phyloP scores from a whole-genome alignment of 179 eudicot genomes.

The Corrigiola litoralis region DNA sequence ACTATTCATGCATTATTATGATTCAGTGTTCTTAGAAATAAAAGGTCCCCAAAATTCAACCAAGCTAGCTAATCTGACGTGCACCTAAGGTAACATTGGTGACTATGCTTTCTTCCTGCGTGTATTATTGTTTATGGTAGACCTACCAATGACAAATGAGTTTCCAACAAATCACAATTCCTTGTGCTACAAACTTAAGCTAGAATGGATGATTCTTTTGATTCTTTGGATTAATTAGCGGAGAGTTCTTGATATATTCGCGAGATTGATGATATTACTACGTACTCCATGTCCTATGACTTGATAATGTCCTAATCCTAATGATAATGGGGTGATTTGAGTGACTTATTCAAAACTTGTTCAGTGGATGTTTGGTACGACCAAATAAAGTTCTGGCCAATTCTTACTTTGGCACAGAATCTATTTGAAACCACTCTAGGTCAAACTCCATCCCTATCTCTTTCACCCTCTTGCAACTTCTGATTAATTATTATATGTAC shows the following conservation, averaged over 20 bases:
- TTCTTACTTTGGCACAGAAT: slow-evolving; percentile 8
- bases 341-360: slow-evolving; percentile 9
- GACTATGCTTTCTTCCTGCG: not conserved
- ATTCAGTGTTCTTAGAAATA: not conserved
- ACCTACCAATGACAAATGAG: not conserved
- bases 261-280: no score
- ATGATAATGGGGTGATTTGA: not conserved
- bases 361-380: not conserved
- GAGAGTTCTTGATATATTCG: no score
- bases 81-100: not conserved
- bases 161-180: not conserved
- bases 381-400: not conserved
- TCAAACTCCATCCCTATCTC: slow-evolving; percentile 6
- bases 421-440: not conserved
- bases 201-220: no score
- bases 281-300: no score
- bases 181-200: not conserved
- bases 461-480: slow-evolving; percentile 4
- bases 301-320: not conserved
- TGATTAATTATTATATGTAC: not conserved
- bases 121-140: not conserved
- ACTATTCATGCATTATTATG: not conserved
- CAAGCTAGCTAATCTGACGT: no score
- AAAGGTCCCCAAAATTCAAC: no score
- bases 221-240: no score